Conservation (phyloP, 2,329 filamentous ascomycete species). For the Pseudophaeomoniella oleicola region DNA sequence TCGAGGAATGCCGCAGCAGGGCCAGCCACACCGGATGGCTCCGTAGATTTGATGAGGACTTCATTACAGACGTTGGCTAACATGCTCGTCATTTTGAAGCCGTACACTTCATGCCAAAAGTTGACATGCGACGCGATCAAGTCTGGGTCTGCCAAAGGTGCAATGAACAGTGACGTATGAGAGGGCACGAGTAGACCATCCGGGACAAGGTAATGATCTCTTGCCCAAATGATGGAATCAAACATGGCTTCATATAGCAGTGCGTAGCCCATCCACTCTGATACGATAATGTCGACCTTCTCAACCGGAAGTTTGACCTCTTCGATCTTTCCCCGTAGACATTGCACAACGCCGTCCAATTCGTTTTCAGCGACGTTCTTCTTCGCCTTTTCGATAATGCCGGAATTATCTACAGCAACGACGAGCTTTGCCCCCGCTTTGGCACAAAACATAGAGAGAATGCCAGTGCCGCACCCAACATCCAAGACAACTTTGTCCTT, state of each 20-base stretch:
- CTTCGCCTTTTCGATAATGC: constrained; percentile 73
- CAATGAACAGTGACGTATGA: constrained; percentile 68
- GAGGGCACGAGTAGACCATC: constrained; percentile 76
- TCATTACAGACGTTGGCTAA: constrained; percentile 68
- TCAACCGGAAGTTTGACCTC: constrained; percentile 65
- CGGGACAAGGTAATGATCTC: constrained; percentile 70
- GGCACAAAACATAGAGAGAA: constrained; percentile 88
- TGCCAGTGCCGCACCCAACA: constrained; percentile 74
- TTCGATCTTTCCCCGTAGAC: constrained; percentile 73
- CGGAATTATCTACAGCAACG: constrained; percentile 82
- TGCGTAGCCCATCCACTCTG: constrained; percentile 96
- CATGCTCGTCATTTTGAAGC: constrained; percentile 90
- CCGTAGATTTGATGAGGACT: constrained; percentile 61
- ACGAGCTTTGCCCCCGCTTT: constrained; percentile 76
- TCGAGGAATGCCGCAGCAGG: constrained; percentile 53
- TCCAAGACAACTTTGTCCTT: constrained; percentile 76
- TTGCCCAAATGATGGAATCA: constrained; percentile 75
- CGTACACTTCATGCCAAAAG: constrained; percentile 89
- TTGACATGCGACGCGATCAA: constrained; percentile 63
- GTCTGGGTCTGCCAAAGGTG: constrained; percentile 63
- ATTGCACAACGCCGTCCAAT: constrained; percentile 59
- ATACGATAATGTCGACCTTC: constrained; percentile 86
- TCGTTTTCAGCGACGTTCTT: constrained; percentile 75
- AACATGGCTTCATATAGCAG: constrained; percentile 93
- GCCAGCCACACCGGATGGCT: constrained; percentile 39